Conservation (phyloP, 768 basidiomycete species). For the Pulveroboletus sp. region DNA sequence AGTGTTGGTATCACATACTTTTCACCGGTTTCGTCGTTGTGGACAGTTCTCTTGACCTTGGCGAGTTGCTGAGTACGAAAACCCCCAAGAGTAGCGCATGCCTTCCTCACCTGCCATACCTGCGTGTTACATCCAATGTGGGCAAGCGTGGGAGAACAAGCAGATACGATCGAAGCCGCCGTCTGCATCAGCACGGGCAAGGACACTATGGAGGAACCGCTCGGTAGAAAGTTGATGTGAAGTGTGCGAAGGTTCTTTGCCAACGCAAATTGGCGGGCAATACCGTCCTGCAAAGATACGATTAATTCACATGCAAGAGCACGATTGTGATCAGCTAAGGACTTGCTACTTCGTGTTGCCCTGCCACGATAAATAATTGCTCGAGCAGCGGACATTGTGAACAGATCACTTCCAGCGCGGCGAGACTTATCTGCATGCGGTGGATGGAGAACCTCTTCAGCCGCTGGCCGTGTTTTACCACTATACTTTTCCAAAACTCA, state of each 20-base stretch:
- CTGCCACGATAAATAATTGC: slow-evolving; percentile 59
- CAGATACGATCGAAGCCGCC: slow-evolving; percentile 42
- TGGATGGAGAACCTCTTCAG: slow-evolving; percentile 60
- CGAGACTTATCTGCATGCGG: slow-evolving; percentile 51
- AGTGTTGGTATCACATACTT: slow-evolving; percentile 37
- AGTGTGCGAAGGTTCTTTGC: slow-evolving; percentile 49
- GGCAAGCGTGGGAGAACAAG: slow-evolving; percentile 47
- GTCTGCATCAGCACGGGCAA: slow-evolving; percentile 25
- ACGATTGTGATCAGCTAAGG: background rate
- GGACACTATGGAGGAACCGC: slow-evolving; percentile 15
- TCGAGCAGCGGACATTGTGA: slow-evolving; percentile 47
- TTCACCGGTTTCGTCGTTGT: slow-evolving; percentile 35
- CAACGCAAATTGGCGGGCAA: slow-evolving; percentile 33
- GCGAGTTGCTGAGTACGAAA: slow-evolving; percentile 3
- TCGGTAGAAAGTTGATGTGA: slow-evolving; percentile 53
- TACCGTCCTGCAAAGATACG: slow-evolving; percentile 13
- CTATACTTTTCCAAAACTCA: slow-evolving; percentile 48
- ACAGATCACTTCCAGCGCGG: slow-evolving; percentile 52
- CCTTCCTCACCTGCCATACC: slow-evolving; percentile 60
- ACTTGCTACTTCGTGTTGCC: slow-evolving; percentile 43
- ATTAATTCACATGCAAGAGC: background rate
- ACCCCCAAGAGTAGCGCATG: background rate
- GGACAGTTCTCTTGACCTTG: slow-evolving; percentile 45
- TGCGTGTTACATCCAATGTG: slow-evolving; percentile 66
- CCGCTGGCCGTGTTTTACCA: slow-evolving; percentile 45